Evolutionary conservation across 495 filamentous ascomycete species (phyloP).

Genomic region (Parachaetomium inaequale): DNA sequence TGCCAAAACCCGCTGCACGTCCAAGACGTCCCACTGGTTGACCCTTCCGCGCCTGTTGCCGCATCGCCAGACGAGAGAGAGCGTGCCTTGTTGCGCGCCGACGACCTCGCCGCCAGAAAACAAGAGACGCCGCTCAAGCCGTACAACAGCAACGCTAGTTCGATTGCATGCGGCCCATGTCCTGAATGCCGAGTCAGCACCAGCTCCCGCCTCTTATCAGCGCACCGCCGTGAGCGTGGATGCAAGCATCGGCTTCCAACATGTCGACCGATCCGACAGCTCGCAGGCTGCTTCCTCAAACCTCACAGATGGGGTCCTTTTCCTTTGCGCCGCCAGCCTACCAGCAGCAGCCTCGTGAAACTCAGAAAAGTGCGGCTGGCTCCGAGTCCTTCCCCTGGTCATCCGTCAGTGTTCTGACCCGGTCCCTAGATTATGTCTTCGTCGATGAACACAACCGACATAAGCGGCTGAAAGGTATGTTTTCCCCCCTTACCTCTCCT

Average conservation of each 20-base stretch:
- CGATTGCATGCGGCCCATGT: slow-evolving; percentile 12
- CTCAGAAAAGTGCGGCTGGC: slow-evolving; percentile 59
- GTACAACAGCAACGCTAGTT: background rate
- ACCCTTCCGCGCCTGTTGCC: slow-evolving; percentile 15
- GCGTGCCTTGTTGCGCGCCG: slow-evolving; percentile 7
- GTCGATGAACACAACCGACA: slow-evolving; percentile 99
- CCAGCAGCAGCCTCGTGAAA: slow-evolving; percentile 57
- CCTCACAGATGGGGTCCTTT: slow-evolving; percentile 53
- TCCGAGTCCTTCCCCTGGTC: slow-evolving; percentile 8
- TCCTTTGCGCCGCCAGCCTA: slow-evolving; percentile 55
- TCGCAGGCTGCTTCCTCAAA: slow-evolving; percentile 57
- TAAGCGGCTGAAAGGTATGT: slow-evolving; percentile 88
- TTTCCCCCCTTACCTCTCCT: background rate
- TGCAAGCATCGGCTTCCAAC: slow-evolving; percentile 17
- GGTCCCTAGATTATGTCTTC: slow-evolving; percentile 85
- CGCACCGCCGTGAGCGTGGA: slow-evolving; percentile 23
- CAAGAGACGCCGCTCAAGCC: background rate
- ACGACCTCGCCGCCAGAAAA: slow-evolving; percentile 1
- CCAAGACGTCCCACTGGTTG: slow-evolving; percentile 15
- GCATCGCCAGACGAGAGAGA: slow-evolving; percentile 9
- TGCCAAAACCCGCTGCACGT: slow-evolving; percentile 29
- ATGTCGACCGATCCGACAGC: slow-evolving; percentile 55
- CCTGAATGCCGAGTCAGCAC: slow-evolving; percentile 21
- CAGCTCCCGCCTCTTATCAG: slow-evolving; percentile 12
- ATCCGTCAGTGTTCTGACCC: slow-evolving; percentile 12